Conservation (phyloP, 1,284 basidiomycete genomes). For the Puccinia coronata region DNA sequence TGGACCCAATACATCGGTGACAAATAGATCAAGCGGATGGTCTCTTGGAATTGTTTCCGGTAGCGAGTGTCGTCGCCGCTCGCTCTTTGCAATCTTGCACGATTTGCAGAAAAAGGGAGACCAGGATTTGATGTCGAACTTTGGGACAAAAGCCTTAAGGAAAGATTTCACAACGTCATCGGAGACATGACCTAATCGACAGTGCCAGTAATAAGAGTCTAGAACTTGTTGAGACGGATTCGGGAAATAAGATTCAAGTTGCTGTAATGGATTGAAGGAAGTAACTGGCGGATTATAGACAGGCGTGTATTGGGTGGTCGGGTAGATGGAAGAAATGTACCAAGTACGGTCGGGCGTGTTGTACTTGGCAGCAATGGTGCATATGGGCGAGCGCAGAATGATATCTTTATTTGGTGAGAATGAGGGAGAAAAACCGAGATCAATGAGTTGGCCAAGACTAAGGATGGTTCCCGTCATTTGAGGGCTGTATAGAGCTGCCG, state of each 20-base stretch:
- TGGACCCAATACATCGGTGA: slow-evolving; percentile 8
- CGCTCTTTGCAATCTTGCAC: neutral
- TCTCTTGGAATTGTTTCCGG: neutral
- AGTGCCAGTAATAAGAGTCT: slow-evolving; percentile 1
- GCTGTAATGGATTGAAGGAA: too few relatives aligned
- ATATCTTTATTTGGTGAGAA: neutral
- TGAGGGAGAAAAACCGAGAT: neutral
- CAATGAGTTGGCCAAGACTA: slow-evolving; percentile 29
- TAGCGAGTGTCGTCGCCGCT: neutral
- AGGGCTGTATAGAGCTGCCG: neutral
- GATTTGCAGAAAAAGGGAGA: slow-evolving; percentile 2
- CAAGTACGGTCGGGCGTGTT: neutral
- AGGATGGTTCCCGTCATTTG: slow-evolving; percentile 19
- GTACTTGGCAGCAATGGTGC: neutral
- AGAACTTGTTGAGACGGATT: neutral
- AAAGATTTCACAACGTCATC: neutral
- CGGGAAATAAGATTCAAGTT: neutral
- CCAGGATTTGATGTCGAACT: neutral
- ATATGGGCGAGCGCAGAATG: neutral
- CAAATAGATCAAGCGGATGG: neutral
- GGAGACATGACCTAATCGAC: neutral
- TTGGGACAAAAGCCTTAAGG: neutral
- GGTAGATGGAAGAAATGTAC: neutral
- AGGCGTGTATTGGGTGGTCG: neutral
- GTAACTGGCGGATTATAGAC: too few relatives aligned